Evolutionary conservation across 768 basidiomycete species (phyloP), one percentile per base, ranked within the genome.

Genomic region (Leccinum variicolor): DNA sequence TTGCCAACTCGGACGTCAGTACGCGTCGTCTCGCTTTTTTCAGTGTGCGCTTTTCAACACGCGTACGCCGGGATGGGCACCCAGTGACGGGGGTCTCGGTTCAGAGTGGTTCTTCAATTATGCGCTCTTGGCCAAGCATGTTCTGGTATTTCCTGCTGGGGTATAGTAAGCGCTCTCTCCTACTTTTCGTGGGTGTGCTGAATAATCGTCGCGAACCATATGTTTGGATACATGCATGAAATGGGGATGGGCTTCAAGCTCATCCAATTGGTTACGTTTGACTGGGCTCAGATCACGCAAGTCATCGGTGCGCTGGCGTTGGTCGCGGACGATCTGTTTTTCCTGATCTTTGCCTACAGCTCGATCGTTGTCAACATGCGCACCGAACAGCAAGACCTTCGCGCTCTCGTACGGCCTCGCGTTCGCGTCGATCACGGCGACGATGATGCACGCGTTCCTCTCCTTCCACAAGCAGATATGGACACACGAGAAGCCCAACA

Each of bases 401-500:
- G 86, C 91, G 11, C 73, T 93, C 34, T 79, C 85, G 9, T 94
- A 93, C 65, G 91, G 86, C 23, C 76, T 93, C 10, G 88, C 87
- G 21, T 93, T 94, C 62, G 90, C 90, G 3, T 81, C 84, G 29
- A 86, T 93, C 69, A 89, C 90, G 0, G 81, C 90, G 1, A 88
- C 87, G 2, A 67, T 91, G 59, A 82, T 79, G 26, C 92, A 94
- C 64, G 83, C 89, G 72, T 76, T 79, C 69, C 76, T 92, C 31
- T 90, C 81, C 73, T 89, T 85, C 80, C 83, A 89, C 63, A 87
- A 89, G 67, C 88, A 90, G 66, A 89, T 93, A 54, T 87, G 82
- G 84, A 74, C 70, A 0, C 72, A 80, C 50, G 92, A 93, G 64
- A 89, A 93, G 65, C 86, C 89, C 1, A 92, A 94, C 73, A 76